Base-by-base conservation (phyloP, 306 rosid species). In the Elaeagnus macrophylla region DNA sequence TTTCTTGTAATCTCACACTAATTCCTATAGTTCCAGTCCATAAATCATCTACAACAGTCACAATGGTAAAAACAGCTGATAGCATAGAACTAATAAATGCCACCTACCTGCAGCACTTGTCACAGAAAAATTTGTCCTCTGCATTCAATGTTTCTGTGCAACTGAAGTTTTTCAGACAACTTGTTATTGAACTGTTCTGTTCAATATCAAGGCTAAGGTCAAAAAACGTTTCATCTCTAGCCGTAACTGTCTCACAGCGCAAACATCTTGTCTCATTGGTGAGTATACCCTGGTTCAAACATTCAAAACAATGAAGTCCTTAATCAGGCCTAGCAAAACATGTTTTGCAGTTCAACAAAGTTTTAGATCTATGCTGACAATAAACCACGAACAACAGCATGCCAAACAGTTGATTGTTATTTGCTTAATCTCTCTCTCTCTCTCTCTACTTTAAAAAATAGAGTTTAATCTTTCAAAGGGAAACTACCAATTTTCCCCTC, bases 151-250 rank as follows among this genome's bases (percentile, higher is more conserved):
- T 93, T 74, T 93, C 99, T 1, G 99, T 93, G 52, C 96, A 93
- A 69, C 99, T 93, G 81, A 93, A 93, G 79, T 93, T 93, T 74
- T 93, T 93, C 86, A 93, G 76, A 60, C 99, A 93, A 83, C 96
- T 84, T 54, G 99, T 93, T 71, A 93, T 84, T 67, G 99, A 93
- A 76, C 96, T 93, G 79, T 93, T 93, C 68, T 87, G 99, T 61
- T 93, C 99, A 68, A 93, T 93, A 71, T 93, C 99, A 54, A 93
- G 96, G 83, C 99, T 93, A 80, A 93, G 72, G 80, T 93, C 99
- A 1, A 88, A 68, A 77, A 82, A 93, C 12, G 94, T 93, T 75
- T 93, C 99, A 60, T 93, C 99, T 70, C 99, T 79, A 57, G 89
- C 99, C 20, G 99, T 87, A 70, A 93, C 94, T 7, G 99, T 93